Evolutionary conservation across 75 land plant species (phyloP).

Genomic region (Azolla pinnata): DNA sequence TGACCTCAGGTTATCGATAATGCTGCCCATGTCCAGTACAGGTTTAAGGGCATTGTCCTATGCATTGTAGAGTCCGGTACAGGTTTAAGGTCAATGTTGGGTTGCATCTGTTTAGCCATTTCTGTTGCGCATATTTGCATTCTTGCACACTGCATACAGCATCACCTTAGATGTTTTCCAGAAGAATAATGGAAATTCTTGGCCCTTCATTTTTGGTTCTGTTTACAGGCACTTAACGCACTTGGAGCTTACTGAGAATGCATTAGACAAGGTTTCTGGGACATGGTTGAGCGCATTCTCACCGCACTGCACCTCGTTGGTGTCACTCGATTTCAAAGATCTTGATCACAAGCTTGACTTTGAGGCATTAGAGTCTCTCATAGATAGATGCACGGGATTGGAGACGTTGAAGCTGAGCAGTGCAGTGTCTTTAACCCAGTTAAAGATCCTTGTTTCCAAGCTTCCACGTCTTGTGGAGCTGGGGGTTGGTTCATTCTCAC

Average conservation of each 20-base stretch:
- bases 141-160: neutral
- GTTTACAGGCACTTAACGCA: conserved; percentile 39
- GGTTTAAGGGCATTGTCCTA: too few species aligned
- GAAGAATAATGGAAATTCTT: neutral
- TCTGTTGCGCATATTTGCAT: too few species aligned
- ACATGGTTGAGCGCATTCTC: conserved; percentile 51
- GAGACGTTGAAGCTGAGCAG: conserved; percentile 41
- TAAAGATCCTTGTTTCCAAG: conserved; percentile 27
- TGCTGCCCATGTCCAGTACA: too few species aligned
- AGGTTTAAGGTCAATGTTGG: too few species aligned
- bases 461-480: conserved; percentile 60
- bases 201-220: neutral
- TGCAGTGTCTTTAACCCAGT: conserved; percentile 29
- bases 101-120: too few species aligned
- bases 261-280: conserved; percentile 19
- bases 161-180: neutral
- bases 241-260: conserved; percentile 47
- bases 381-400: conserved; percentile 31
- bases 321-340: conserved; percentile 42
- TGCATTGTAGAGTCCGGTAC: too few species aligned
- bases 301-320: conserved; percentile 35
- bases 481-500: conserved; percentile 43
- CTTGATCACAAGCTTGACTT: conserved; percentile 33
- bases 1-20: too few species aligned
- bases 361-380: conserved; percentile 36